Conservation (phyloP, 2,329 filamentous ascomycete species). For the Ophiostoma tasmaniense region DNA sequence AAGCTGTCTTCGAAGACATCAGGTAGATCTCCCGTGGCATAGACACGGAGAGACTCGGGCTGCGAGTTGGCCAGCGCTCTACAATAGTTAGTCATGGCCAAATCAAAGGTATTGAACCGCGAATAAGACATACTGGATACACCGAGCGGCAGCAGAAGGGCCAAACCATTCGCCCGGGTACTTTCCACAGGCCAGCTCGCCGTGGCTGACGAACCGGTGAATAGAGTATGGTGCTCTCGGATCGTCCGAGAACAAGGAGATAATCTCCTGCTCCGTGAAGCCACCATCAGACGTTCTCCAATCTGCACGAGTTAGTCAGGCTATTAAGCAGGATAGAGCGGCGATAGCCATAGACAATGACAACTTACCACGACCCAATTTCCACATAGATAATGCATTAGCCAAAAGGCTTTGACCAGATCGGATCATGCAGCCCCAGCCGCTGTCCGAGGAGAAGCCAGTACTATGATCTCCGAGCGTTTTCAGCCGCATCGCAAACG, state of each 20-base stretch:
- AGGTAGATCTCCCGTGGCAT: slow-evolving; percentile 79
- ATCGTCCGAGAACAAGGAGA: slow-evolving; percentile 82
- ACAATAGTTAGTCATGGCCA: slow-evolving; percentile 7
- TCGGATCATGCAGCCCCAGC: slow-evolving; percentile 98
- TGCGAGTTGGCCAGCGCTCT: slow-evolving; percentile 68
- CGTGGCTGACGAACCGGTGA: slow-evolving; percentile 86
- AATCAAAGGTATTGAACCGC: background rate
- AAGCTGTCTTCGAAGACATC: slow-evolving; percentile 92
- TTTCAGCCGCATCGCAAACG: slow-evolving; percentile 74
- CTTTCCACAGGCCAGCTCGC: slow-evolving; percentile 79
- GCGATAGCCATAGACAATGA: background rate
- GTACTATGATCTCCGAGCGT: slow-evolving; percentile 61
- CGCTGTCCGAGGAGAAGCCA: slow-evolving; percentile 86
- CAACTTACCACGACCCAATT: slow-evolving; percentile 67
- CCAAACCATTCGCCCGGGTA: slow-evolving; percentile 98
- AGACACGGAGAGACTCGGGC: slow-evolving; percentile 63
- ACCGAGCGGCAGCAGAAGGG: slow-evolving; percentile 88
- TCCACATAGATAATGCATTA: slow-evolving; percentile 66
- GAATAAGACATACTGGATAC: slow-evolving; percentile 65
- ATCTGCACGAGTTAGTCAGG: slow-evolving; percentile 34
- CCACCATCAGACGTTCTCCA: slow-evolving; percentile 61
- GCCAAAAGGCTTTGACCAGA: slow-evolving; percentile 90
- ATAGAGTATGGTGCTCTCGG: slow-evolving; percentile 84
- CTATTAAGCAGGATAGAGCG: background rate
- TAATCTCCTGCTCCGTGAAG: slow-evolving; percentile 58